Base-by-base conservation (phyloP, 2,329 filamentous ascomycete species). In the Juglanconis oblonga region DNA sequence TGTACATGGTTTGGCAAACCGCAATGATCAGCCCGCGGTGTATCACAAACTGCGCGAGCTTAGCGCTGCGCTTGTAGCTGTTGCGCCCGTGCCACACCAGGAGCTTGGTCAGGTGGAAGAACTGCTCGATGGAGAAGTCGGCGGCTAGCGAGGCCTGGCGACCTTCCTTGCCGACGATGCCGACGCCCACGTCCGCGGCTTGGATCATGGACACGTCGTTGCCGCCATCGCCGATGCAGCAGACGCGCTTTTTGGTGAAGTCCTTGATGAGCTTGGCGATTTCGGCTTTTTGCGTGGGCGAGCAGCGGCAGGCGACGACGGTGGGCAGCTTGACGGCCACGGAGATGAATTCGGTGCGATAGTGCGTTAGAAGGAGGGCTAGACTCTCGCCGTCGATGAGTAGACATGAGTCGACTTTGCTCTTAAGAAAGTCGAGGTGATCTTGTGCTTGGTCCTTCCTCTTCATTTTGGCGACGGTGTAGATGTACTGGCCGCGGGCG, bases 121-220 rank as follows among this genome's bases (percentile, higher is more conserved):
- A 99, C 69, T 97, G 93, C 62, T 92, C 91, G 67, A 99, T 96
- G 61, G 90, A 95, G 74, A 99, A 99, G 73, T 99, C 95, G 10
- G 95, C 96, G 0, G 96, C 96, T 51, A 99, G 82, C 70, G 90
- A 95, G 40, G 95, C 95, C 78, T 99, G 95, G 29, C 91, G 87
- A 38, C 95, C 95, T 78, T 99, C 95, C 78, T 99, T 99, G 62
- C 95, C 95, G 1, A 98, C 95, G 64, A 99, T 99, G 63, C 95
- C 95, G 32, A 99, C 94, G 62, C 96, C 96, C 0, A 99, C 93
- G 70, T 99, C 95, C 1, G 96, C 95, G 7, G 95, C 94, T 79
- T 98, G 95, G 67, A 99, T 99, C 95, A 99, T 99, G 67, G 89
- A 94, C 5, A 99, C 95, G 72, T 99, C 96, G 75, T 99, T 99